phyloP scores from a whole-genome alignment of 306 rosid species.

The Quercus dentata region DNA sequence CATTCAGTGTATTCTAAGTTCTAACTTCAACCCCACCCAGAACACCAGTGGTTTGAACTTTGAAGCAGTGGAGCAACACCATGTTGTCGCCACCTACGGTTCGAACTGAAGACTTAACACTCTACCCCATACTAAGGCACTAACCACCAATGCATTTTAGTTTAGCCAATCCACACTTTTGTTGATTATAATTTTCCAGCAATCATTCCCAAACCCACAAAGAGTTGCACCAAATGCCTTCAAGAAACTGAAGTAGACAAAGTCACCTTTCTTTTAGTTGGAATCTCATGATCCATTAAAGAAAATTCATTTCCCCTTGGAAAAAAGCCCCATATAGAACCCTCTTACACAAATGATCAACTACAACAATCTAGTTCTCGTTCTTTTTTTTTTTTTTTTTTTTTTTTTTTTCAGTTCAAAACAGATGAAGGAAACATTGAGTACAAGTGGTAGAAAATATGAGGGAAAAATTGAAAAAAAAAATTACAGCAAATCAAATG shows the following conservation, averaged over 20 bases:
- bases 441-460: background rate
- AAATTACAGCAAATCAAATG: background rate
- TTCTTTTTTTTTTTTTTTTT: background rate
- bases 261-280: background rate
- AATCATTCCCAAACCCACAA: background rate
- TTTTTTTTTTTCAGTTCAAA: background rate
- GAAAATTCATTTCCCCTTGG: background rate
- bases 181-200: background rate
- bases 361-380: conserved; percentile 1
- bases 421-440: background rate
- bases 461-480: background rate
- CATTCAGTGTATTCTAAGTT: too few species aligned
- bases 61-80: too few species aligned
- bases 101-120: too few species aligned
- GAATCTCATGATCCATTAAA: background rate
- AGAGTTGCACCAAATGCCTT: background rate
- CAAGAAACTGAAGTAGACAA: background rate
- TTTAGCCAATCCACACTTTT: too few species aligned
- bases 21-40: too few species aligned
- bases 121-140: too few species aligned
- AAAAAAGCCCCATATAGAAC: background rate
- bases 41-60: too few species aligned
- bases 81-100: too few species aligned
- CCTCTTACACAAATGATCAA: background rate
- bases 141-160: too few species aligned